Evolutionary conservation across 1,284 basidiomycete genomes (phyloP).

Genomic region (Chalciporus sp.): DNA sequence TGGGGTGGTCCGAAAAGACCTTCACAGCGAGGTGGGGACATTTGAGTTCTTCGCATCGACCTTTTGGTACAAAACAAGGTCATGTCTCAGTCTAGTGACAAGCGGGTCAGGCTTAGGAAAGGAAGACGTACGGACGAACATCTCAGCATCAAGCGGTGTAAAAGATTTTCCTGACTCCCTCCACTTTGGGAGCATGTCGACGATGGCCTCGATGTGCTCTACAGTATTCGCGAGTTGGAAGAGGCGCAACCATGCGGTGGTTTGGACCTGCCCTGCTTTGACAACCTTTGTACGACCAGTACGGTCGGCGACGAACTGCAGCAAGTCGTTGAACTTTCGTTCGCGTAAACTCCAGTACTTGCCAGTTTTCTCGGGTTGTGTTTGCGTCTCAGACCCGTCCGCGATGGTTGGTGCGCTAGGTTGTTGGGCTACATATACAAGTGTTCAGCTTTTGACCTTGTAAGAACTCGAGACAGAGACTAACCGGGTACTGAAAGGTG

Average conservation of each 20-base stretch:
- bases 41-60: conserved; percentile 57
- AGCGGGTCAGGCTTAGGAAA: neutral
- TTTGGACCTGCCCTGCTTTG: conserved; percentile 33
- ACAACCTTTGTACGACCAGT: conserved; percentile 30
- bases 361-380: neutral
- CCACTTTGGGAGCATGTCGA: conserved; percentile 49
- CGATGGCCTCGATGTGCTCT: conserved; percentile 48
- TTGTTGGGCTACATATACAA: conserved; percentile 16
- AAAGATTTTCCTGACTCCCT: conserved; percentile 45
- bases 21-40: conserved; percentile 58
- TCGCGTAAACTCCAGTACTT: conserved; percentile 18
- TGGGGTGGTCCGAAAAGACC: conserved; percentile 62
- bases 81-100: neutral
- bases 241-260: conserved; percentile 47
- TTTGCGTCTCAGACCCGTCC: conserved; percentile 5
- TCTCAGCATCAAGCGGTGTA: conserved; percentile 40
- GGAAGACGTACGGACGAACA: conserved; percentile 51
- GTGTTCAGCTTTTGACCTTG: neutral
- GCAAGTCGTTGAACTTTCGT: conserved; percentile 21
- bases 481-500: conserved; percentile 24
- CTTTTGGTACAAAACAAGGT: conserved; percentile 35
- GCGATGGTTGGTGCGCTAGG: conserved; percentile 1
- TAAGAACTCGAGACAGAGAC: conserved; percentile 7
- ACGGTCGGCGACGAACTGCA: conserved; percentile 34
- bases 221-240: conserved; percentile 49